Base-by-base conservation (phyloP, 2,329 filamentous ascomycete species). In the Orbilia oligospora region DNA sequence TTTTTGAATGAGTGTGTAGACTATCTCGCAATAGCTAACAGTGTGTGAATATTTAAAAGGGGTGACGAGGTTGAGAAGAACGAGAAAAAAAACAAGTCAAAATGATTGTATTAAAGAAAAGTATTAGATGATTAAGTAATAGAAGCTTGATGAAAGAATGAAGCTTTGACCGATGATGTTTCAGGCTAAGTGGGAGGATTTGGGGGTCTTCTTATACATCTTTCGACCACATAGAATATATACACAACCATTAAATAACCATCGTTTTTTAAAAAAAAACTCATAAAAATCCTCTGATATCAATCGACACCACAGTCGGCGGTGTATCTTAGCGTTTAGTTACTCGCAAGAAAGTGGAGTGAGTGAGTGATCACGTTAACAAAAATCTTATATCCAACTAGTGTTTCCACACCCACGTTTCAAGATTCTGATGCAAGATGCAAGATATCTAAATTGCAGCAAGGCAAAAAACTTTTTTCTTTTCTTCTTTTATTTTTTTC, bases 91-190 rank as follows among this genome's bases (percentile, higher is more conserved):
- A 41, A 36, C 3, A 30, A 3, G 6, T 22, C 27, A 20, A 55
- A 44, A 61, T 16, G 33, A 69, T 61, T 24, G 20, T 41, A 61
- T 30, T 20, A 48, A 49, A 49, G 24, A 48, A 41, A 56, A 9
- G 14, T 30, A 56, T 18, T 48, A 33, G 14, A 44, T 58, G 6
- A 24, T 51, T 24, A 44, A 41, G 8, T 53, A 73, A 20, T 24
- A 18, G 14, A 49, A 38, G 41, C 51, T 48, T 61, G 70, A 61
- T 73, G 70, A 66, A 73, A 66, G 58, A 72, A 66, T 61, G 56
- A 48, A 48, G 22, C 18, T 41, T 72, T 27, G 46, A 66, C 55
- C 36, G 58, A 71, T 33, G 22, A 65, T 66, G 69, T 72, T 72
- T 72, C 69, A 65, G 48, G 46, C 36, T 14, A 33, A 27, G 56